These are phyloP conservation scores for Steccherinum ochraceum DNA, from an alignment of 768 basidiomycete genomes.

Conservation along the genomic window DNA sequence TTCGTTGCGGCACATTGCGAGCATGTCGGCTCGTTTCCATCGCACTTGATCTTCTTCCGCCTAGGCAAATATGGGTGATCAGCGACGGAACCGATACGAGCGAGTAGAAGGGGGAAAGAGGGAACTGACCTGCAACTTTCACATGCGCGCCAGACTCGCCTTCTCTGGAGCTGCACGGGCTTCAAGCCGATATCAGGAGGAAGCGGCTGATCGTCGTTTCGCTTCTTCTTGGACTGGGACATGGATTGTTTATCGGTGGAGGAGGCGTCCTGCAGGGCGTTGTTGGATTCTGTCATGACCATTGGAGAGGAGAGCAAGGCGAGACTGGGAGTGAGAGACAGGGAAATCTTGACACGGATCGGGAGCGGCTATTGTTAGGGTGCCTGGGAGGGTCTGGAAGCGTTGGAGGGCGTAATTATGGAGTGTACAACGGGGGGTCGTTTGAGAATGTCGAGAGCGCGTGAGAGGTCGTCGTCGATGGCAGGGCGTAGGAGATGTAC, in stretches of 20 bases:
- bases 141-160: slow-evolving; percentile 84
- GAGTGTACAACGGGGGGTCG: no score
- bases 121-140: slow-evolving; percentile 74
- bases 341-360: slow-evolving; percentile 16
- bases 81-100: slow-evolving; percentile 11
- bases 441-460: no score
- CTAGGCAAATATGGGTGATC: slow-evolving; percentile 30
- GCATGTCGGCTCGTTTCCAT: slow-evolving; percentile 82
- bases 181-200: slow-evolving; percentile 54
- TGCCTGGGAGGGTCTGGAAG: neutral
- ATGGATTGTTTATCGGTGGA: slow-evolving; percentile 21
- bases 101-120: slow-evolving; percentile 12
- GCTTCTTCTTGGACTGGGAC: slow-evolving; percentile 69
- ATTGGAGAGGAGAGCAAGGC: slow-evolving; percentile 7
- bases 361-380: slow-evolving; percentile 7
- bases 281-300: slow-evolving; percentile 14
- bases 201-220: slow-evolving; percentile 46
- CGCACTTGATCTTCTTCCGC: slow-evolving; percentile 92
- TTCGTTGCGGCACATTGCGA: slow-evolving; percentile 72
- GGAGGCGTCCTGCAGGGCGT: neutral
- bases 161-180: slow-evolving; percentile 71
- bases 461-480: no score
- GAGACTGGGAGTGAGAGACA: slow-evolving; percentile 24
- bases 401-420: neutral
- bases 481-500: no score